phyloP scores from a whole-genome alignment of 2,329 filamentous ascomycete species.

The Fusarium tricinctum region DNA sequence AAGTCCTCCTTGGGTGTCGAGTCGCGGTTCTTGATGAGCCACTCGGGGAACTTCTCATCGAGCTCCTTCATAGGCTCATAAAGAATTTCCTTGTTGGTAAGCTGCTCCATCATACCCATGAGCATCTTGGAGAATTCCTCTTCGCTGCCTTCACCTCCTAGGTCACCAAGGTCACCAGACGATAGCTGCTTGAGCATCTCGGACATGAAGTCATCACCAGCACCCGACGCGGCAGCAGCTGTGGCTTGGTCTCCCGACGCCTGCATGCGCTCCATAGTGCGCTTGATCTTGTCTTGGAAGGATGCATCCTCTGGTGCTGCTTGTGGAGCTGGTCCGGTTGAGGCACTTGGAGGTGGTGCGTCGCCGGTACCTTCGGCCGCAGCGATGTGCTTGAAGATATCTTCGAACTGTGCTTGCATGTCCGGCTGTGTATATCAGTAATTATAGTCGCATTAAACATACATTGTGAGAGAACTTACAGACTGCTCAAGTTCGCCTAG shows the following conservation, averaged over 20 bases:
- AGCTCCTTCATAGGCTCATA: slow-evolving; percentile 99
- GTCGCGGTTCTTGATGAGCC: slow-evolving; percentile 83
- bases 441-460: background rate
- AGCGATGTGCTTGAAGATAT: slow-evolving; percentile 80
- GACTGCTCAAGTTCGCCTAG: slow-evolving; percentile 78
- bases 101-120: slow-evolving; percentile 98
- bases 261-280: slow-evolving; percentile 97
- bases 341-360: slow-evolving; percentile 38
- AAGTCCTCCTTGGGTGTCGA: slow-evolving; percentile 78
- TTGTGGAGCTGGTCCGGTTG: slow-evolving; percentile 52
- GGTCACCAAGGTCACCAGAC: slow-evolving; percentile 68
- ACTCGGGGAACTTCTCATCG: slow-evolving; percentile 89
- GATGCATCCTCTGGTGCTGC: slow-evolving; percentile 68
- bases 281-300: slow-evolving; percentile 93
- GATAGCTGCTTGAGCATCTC: slow-evolving; percentile 89
- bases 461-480: slow-evolving; percentile 55
- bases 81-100: slow-evolving; percentile 97
- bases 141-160: slow-evolving; percentile 72
- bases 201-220: slow-evolving; percentile 84
- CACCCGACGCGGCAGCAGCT: slow-evolving; percentile 77
- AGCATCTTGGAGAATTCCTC: slow-evolving; percentile 96
- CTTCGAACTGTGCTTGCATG: slow-evolving; percentile 84
- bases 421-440: slow-evolving; percentile 65
- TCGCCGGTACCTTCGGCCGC: slow-evolving; percentile 60
- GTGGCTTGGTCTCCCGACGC: slow-evolving; percentile 88